A percentile compares a stretch with the other conserved stretches of the same genome.
Evolutionary conservation across 768 basidiomycete species (phyloP).

Genomic region (Pulveroboletus sp.): DNA sequence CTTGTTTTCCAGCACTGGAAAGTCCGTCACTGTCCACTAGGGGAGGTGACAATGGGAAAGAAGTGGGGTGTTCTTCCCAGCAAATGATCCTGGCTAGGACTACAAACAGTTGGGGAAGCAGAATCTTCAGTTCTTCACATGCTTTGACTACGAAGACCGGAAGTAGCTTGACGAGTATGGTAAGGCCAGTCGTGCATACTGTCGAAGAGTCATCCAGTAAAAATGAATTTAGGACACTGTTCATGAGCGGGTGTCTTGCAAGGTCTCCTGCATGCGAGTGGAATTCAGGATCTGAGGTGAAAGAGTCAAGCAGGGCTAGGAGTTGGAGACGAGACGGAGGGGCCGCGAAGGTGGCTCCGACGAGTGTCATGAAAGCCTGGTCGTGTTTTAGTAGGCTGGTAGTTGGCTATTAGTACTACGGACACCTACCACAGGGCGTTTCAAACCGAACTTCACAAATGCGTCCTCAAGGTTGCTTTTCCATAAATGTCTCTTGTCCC

Average conservation of each 20-base stretch:
- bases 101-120: constrained; percentile 64
- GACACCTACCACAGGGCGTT: constrained; percentile 59
- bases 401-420: constrained; percentile 8
- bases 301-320: constrained; percentile 60
- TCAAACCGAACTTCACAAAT: constrained; percentile 60
- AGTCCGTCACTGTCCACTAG: constrained; percentile 28
- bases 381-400: constrained; percentile 4
- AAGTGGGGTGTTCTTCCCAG: constrained; percentile 60
- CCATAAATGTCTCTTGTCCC: constrained; percentile 62
- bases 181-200: constrained; percentile 60
- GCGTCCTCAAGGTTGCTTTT: constrained; percentile 78
- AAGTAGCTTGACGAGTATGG: constrained; percentile 66
- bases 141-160: constrained; percentile 71
- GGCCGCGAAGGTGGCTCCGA: constrained; percentile 57
- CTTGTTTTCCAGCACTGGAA: constrained; percentile 1
- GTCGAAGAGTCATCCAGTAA: constrained; percentile 76
- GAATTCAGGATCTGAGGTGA: constrained; percentile 56
- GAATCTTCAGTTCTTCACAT: constrained; percentile 48
- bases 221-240: constrained; percentile 62
- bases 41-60: constrained; percentile 28
- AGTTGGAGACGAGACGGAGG: constrained; percentile 70
- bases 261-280: constrained; percentile 46
- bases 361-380: constrained; percentile 70
- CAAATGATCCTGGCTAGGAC: constrained; percentile 71
- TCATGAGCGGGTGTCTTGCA: constrained; percentile 61